Evolutionary conservation across 768 basidiomycete genomes (phyloP).

Genomic region (Suillus ampliporus): DNA sequence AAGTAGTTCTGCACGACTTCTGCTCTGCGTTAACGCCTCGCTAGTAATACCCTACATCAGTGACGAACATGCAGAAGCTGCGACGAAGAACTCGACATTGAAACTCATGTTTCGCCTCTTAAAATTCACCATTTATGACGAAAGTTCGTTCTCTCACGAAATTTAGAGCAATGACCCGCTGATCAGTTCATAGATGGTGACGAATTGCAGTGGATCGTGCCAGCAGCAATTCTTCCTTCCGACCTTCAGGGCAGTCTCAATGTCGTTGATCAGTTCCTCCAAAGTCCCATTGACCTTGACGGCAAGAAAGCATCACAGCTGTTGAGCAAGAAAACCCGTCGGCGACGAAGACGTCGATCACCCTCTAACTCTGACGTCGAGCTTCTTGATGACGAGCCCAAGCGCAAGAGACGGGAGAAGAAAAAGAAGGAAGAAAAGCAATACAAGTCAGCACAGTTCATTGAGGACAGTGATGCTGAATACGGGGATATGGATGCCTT

Average conservation of each 20-base stretch:
- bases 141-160: conserved; percentile 52
- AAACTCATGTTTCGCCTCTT: conserved; percentile 86
- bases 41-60: conserved; percentile 78
- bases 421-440: conserved; percentile 70
- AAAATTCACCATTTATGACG: conserved; percentile 68
- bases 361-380: conserved; percentile 51
- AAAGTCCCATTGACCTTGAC: conserved; percentile 78
- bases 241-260: conserved; percentile 71
- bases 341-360: conserved; percentile 57
- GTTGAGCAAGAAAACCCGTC: conserved; percentile 63
- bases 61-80: conserved; percentile 78
- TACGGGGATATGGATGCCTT: conserved; percentile 83
- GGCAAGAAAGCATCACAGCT: conserved; percentile 78
- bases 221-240: conserved; percentile 67
- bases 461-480: conserved; percentile 89
- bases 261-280: conserved; percentile 85
- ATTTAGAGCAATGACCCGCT: conserved; percentile 2
- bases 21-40: conserved; percentile 10
- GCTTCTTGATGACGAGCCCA: conserved; percentile 38
- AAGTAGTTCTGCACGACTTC: conserved; percentile 34
- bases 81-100: conserved; percentile 76
- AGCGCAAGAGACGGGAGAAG: conserved; percentile 48
- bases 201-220: conserved; percentile 87
- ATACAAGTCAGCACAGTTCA: conserved; percentile 91
- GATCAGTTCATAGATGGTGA: conserved; percentile 54